Evolutionary conservation across 108 stramenopile genomes (phyloP).

Genomic region (Epithemia pelagica): DNA sequence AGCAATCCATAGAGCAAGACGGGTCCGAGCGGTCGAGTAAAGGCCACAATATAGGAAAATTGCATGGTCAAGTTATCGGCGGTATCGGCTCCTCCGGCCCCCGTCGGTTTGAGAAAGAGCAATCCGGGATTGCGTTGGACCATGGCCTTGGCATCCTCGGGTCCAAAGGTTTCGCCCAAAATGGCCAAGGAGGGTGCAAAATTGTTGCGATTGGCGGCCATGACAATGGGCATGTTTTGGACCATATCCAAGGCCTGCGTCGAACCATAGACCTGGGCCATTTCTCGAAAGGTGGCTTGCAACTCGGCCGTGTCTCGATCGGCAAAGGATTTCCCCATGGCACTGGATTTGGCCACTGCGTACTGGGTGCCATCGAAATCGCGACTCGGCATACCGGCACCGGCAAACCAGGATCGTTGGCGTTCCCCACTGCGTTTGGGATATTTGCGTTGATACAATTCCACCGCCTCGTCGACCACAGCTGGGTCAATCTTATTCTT

Average conservation of each 20-base stretch:
- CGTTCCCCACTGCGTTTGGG: neutral
- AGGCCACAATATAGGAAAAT: conserved; percentile 63
- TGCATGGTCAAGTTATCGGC: conserved; percentile 59
- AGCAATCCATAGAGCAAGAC: conserved; percentile 24
- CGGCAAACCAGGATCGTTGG: neutral
- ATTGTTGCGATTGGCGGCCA: conserved; percentile 56
- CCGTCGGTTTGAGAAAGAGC: conserved; percentile 60
- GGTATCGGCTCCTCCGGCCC: conserved; percentile 38
- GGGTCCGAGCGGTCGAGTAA: conserved; percentile 55
- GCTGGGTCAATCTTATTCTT: neutral
- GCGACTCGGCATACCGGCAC: conserved; percentile 39
- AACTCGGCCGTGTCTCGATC: conserved; percentile 31
- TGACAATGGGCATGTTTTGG: conserved; percentile 51
- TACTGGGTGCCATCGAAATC: conserved; percentile 41
- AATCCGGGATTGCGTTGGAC: conserved; percentile 77
- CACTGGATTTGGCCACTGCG: conserved; percentile 3
- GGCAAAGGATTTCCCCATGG: conserved; percentile 23
- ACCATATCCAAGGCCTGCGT: conserved; percentile 78
- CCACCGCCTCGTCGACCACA: neutral
- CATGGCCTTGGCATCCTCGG: conserved; percentile 77
- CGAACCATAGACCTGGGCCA: conserved; percentile 76
- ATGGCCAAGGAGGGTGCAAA: conserved; percentile 52
- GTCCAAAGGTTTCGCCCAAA: conserved; percentile 66
- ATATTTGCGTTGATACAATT: conserved; percentile 4
- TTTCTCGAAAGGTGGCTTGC: conserved; percentile 36